Evolutionary conservation across 495 filamentous ascomycete species (phyloP).

Genomic region (Penicillium ochrochloron): DNA sequence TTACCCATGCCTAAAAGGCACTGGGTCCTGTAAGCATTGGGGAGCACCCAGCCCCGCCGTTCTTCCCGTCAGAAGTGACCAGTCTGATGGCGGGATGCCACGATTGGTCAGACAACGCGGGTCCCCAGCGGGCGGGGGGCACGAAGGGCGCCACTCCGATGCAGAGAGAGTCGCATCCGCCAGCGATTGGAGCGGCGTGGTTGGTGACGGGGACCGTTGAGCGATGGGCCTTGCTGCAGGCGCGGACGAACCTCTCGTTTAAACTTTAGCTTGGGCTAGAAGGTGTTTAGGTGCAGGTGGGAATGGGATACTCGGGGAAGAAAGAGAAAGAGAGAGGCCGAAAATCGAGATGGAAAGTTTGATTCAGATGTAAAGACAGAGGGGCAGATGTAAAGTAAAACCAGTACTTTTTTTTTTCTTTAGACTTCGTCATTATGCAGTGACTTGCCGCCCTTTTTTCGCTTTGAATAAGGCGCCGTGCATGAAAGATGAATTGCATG

Average conservation of each 20-base stretch:
- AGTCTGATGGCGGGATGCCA: slow-evolving; percentile 21
- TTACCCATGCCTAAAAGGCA: neutral
- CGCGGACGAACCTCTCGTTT: slow-evolving; percentile 32
- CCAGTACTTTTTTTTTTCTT: neutral
- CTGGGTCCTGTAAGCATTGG: neutral
- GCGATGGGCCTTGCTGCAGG: slow-evolving; percentile 23
- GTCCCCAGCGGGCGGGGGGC: slow-evolving; percentile 8
- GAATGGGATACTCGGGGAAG: neutral
- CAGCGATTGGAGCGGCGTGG: slow-evolving; percentile 20
- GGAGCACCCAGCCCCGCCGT: slow-evolving; percentile 29
- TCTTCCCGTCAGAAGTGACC: slow-evolving; percentile 34
- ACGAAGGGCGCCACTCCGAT: slow-evolving; percentile 17
- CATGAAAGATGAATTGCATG: slow-evolving; percentile 9
- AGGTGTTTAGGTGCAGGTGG: neutral
- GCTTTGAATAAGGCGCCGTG: slow-evolving; percentile 22
- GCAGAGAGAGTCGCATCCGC: slow-evolving; percentile 18
- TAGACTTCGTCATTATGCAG: slow-evolving; percentile 4
- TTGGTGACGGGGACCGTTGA: slow-evolving; percentile 29
- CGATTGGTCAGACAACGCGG: slow-evolving; percentile 22
- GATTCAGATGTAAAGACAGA: neutral
- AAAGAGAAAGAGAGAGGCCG: no score
- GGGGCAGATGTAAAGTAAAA: neutral
- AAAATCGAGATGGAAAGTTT: neutral
- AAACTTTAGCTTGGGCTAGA: slow-evolving; percentile 17
- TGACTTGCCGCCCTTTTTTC: slow-evolving; percentile 1